Evolutionary conservation across 495 filamentous ascomycete species (phyloP), one percentile per base, ranked within the genome.

Genomic region (Tetracladium marchalianum): DNA sequence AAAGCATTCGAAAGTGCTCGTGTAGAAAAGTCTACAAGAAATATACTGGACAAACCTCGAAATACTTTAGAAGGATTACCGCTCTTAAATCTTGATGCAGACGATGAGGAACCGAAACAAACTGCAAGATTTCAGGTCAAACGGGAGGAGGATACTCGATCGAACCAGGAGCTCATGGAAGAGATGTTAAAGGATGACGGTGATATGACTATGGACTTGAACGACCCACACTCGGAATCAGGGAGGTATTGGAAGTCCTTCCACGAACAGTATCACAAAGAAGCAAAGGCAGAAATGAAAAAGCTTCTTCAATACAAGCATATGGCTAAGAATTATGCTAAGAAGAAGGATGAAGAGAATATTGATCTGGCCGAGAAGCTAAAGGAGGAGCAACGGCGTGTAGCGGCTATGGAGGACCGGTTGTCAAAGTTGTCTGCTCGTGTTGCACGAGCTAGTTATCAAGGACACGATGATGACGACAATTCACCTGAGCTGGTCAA

Each of bases 171-270:
- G 10, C 17, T 49, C 10, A 18, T 51, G 19, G 17, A 44, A 46
- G 41, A 52, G 8, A 22, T 45, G 3, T 11, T 36, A 1, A 42
- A 31, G 16, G 44, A 51, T 6, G 64, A 73, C 13, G 67, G 70
- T 31, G 85, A 94, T 44, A 62, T 78, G 17, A 92, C 86, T 0
- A 64, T 81, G 33, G 90, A 96, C 60, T 66, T 94, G 42, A 77
- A 82, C 41, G 78, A 85, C 37, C 89, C 92, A 4, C 77, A 80
- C 35, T 93, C 88, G 1, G 76, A 82, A 52, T 94, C 88, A 1
- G 90, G 89, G 2, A 81, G 82, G 59, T 95, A 90, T 63, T 98
- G 92, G 92, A 97, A 97, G 61, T 74, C 78, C 9, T 80, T 94
- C 60, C 94, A 85, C 55, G 82, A 93, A 47, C 77, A 72, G 46